Evolutionary conservation across 2,329 filamentous ascomycete genomes (phyloP), one percentile per base, ranked within the genome.

Genomic region (Cryphonectria naterciae): DNA sequence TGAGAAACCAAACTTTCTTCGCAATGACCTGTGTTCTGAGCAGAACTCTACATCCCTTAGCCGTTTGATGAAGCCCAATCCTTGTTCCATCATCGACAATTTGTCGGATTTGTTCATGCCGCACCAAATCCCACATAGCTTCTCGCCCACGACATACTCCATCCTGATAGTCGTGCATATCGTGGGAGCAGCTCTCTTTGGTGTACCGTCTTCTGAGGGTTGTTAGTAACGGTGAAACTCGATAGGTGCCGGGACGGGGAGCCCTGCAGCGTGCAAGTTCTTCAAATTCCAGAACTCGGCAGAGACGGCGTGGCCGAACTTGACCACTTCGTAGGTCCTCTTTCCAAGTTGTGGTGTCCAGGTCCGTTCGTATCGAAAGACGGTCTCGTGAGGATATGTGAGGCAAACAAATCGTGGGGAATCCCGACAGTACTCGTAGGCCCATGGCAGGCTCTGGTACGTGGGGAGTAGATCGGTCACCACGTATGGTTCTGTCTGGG

Each of bases 291-390:
- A n/a, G 58, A 37, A 39, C 11, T 61, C 58, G 58, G 32, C 17
- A 39, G 39, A 19, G 28, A 61, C 58, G 7, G 10, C 11, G 17
- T 7, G 19, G 8, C 35, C 58, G 11, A 61, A 39, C 58, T 61
- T 61, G 58, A 61, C 32, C 58, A 61, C 58, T 61, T 61, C 58
- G 58, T 39, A 61, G 35, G 22, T 61, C 35, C 22, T 39, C 28
- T 61, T 22, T 19, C 35, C 58, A 11, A 37, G 58, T n/a, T 61
- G 17, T 61, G 58, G 32, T n/a, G 39, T 3, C 58, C 19, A 39
- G 58, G n/a, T 13, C 19, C 32, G 58, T 19, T 37, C 32, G 32
- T 61, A 61, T 61, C 58, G 35, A 61, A 61, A 61, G 32, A 61
- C 35, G 58, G 19, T 39, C 35, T 61, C 58, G 32, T n/a, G 58